Conservation (phyloP, 345 rosid genomes). For the Orychophragmus violaceus region DNA sequence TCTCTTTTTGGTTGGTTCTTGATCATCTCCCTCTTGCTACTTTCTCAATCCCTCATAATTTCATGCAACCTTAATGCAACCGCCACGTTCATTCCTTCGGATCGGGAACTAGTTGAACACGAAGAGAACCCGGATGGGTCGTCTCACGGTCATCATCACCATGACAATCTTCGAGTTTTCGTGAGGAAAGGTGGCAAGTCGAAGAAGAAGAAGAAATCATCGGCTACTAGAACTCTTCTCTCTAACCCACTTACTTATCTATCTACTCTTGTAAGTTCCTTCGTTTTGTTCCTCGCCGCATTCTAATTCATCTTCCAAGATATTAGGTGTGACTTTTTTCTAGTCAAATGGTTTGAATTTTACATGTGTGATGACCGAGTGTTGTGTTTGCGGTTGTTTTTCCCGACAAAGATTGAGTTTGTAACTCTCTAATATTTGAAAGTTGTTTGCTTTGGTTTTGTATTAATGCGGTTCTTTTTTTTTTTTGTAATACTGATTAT, state of each 20-base stretch:
- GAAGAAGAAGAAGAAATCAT: conserved; percentile 24
- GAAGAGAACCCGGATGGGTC: background rate
- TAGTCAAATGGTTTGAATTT: conserved; percentile 1
- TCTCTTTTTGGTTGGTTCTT: conserved; percentile 24
- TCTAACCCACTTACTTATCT: conserved; percentile 25
- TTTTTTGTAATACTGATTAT: too few relatives aligned
- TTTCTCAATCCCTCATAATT: conserved; percentile 13
- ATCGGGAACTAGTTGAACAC: conserved; percentile 17
- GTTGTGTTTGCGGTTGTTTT: background rate
- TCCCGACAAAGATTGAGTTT: background rate
- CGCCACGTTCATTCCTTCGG: background rate
- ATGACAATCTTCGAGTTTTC: conserved; percentile 22
- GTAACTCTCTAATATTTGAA: background rate
- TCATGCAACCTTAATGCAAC: background rate
- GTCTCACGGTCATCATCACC: conserved; percentile 12
- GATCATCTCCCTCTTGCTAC: conserved; percentile 20
- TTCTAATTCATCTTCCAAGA: conserved; percentile 5
- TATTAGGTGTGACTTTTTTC: background rate
- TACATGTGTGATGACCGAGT: conserved; percentile 5
- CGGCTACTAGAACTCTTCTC: conserved; percentile 29
- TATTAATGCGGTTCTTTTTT: background rate
- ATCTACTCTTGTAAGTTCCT: too few relatives aligned
- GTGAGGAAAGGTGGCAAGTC: conserved; percentile 9
- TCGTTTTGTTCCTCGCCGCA: conserved; percentile 17
- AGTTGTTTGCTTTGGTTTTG: background rate